These are phyloP conservation scores for Podochytrium sp. DNA, from an alignment of 192 early-diverging fungal genomes.

Conservation along the genomic window DNA sequence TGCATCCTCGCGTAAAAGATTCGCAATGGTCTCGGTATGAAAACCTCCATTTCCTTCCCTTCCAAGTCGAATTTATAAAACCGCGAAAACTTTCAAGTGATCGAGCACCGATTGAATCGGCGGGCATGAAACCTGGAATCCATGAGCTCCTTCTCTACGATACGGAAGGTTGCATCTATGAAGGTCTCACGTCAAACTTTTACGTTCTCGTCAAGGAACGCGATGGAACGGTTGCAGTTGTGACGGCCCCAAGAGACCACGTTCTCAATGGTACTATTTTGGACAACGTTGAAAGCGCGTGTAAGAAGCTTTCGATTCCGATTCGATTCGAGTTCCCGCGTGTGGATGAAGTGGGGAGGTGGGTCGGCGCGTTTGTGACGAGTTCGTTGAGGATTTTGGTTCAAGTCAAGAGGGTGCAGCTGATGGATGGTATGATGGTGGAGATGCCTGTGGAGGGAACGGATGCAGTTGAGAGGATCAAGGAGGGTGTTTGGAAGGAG, in stretches of 20 bases:
- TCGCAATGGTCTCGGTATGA: conserved; percentile 69
- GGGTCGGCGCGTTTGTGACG: conserved; percentile 71
- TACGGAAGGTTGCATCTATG: conserved; percentile 59
- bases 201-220: conserved; percentile 47
- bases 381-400: conserved; percentile 35
- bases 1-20: conserved; percentile 64
- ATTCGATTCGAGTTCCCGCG: conserved; percentile 61
- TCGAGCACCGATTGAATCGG: conserved; percentile 46
- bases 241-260: conserved; percentile 58
- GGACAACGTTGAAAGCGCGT: conserved; percentile 60
- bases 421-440: not conserved
- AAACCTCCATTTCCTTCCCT: not conserved
- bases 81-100: conserved; percentile 50
- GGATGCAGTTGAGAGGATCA: not conserved
- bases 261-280: conserved; percentile 72
- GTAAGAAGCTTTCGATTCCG: conserved; percentile 54
- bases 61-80: too few species aligned
- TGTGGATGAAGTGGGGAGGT: conserved; percentile 48
- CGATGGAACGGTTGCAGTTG: conserved; percentile 32
- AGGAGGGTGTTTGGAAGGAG: not conserved
- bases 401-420: not conserved
- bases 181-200: conserved; percentile 76
- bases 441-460: not conserved
- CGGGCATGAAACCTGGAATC: conserved; percentile 40
- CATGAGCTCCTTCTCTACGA: conserved; percentile 68